Conservation (phyloP, 306 rosid species). For the Leucaena leucocephala region DNA sequence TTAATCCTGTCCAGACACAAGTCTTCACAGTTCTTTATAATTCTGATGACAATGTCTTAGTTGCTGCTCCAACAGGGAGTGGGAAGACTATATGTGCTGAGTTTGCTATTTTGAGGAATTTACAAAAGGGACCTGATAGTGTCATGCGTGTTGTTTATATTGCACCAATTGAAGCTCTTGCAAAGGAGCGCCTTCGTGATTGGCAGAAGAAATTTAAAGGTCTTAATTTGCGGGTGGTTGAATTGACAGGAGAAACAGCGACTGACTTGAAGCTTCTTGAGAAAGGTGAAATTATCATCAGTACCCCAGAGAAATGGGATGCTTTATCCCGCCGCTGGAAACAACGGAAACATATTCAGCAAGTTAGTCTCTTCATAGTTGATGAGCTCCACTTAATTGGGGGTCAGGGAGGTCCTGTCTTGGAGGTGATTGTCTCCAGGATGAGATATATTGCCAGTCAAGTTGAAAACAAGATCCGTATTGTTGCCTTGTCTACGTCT, state of each 20-base stretch:
- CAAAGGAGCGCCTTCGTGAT: constrained; percentile 79
- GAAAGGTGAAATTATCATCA: constrained; percentile 81
- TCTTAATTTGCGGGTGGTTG: constrained; percentile 71
- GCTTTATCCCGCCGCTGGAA: constrained; percentile 96
- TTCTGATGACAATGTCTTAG: constrained; percentile 84
- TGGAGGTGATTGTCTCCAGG: constrained; percentile 90
- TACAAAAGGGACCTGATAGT: constrained; percentile 66
- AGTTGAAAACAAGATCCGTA: constrained; percentile 86
- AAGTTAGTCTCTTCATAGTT: constrained; percentile 82
- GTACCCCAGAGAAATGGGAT: constrained; percentile 98
- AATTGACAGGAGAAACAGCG: constrained; percentile 82
- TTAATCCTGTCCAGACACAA: constrained; percentile 95
- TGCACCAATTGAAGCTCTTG: constrained; percentile 88
- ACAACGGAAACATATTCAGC: constrained; percentile 80
- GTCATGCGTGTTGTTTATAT: constrained; percentile 83
- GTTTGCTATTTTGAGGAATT: constrained; percentile 84
- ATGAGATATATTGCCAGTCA: constrained; percentile 93
- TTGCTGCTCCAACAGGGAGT: constrained; percentile 99
- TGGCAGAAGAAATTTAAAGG: constrained; percentile 88
- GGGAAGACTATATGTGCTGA: constrained; percentile 97
- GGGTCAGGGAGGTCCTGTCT: constrained; percentile 80
- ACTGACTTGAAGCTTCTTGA: constrained; percentile 84
- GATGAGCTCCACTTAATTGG: constrained; percentile 97
- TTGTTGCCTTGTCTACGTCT: constrained; percentile 91
- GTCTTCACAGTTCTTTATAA: constrained; percentile 86